Evolutionary conservation across 352 stramenopile genomes (phyloP), one percentile per base, ranked within the genome.

Genomic region (Saprolegnia parasitica): DNA sequence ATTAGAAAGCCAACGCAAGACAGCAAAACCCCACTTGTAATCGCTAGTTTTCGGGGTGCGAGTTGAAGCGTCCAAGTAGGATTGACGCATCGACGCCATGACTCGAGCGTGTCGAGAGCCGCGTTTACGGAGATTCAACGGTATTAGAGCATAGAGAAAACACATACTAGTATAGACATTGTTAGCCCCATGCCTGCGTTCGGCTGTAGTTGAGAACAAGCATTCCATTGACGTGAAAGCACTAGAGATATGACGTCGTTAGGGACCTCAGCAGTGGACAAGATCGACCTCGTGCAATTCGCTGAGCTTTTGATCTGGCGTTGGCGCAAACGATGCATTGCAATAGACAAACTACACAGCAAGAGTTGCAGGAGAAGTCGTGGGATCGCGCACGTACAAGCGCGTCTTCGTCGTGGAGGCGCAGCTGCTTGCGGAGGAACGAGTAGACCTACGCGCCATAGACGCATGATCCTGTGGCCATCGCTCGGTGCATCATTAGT

Each of bases 191-290:
- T 13, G 86, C 86, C 18, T 95, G 86, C 0, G 83, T 91, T 29
- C 92, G 74, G 72, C 86, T 95, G 75, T 95, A 95, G 54, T 93
- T 95, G 18, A 95, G 78, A n/a, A 95, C 77, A 8, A 95, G 76
- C 0, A 90, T 78, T 56, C 91, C 82, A 0, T 82, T 82, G 0
- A 88, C 81, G 76, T 93, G 84, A 67, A 94, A 94, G 58, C 84
- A 89, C 86, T 94, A 57, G 15, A 4, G 46, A 5, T 16, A 45
- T 57, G 46, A n/a, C 29, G 23, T 11, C n/a, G 8, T 35, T n/a
- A 37, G 29, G 52, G 20, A 68, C 10, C 16, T 26, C 42, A 16
- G 10, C 16, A 52, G 10, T n/a, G 37, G 5, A 23, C 24, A 18
- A 49, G 46, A 63, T 4, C 21, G 40, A 94, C 86, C 78, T 90